These are phyloP conservation scores for Parsonsia alboflavescens DNA, from an alignment of 257 asterid genomes.

Conservation along the genomic window DNA sequence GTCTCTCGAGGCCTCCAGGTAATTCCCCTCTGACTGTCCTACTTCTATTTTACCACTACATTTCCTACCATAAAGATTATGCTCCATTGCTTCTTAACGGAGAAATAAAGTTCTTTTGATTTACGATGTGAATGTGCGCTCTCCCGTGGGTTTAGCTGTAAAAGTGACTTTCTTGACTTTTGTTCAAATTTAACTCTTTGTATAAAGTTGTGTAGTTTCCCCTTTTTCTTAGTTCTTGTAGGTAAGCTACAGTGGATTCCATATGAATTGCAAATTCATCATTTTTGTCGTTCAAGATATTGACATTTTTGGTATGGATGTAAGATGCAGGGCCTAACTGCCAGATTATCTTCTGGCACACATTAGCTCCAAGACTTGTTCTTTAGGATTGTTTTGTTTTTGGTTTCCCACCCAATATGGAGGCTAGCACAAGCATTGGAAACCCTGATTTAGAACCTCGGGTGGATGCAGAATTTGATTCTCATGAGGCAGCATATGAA, in stretches of 20 bases:
- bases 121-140: not conserved
- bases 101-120: not conserved
- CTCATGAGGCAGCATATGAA: slow-evolving; percentile 79
- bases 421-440: slow-evolving; percentile 30
- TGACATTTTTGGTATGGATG: not conserved
- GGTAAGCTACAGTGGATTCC: not conserved
- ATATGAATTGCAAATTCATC: not conserved
- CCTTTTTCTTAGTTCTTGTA: not conserved
- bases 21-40: not conserved
- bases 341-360: not conserved
- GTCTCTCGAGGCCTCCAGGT: slow-evolving; percentile 7
- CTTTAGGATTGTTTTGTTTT: not conserved
- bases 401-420: slow-evolving; percentile 33
- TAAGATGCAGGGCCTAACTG: not conserved
- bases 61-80: not conserved
- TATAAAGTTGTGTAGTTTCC: not conserved
- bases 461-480: slow-evolving; percentile 72
- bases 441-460: slow-evolving; percentile 48
- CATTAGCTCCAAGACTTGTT: not conserved
- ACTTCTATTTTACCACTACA: not conserved
- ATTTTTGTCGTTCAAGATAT: not conserved
- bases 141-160: not conserved
- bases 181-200: not conserved
- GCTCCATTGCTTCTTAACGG: not conserved
- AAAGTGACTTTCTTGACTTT: not conserved